A percentile compares a stretch with the other conserved stretches of the same genome.
Conservation (phyloP, 1,139 yeast species). For the Yamadazyma trypodendri region DNA sequence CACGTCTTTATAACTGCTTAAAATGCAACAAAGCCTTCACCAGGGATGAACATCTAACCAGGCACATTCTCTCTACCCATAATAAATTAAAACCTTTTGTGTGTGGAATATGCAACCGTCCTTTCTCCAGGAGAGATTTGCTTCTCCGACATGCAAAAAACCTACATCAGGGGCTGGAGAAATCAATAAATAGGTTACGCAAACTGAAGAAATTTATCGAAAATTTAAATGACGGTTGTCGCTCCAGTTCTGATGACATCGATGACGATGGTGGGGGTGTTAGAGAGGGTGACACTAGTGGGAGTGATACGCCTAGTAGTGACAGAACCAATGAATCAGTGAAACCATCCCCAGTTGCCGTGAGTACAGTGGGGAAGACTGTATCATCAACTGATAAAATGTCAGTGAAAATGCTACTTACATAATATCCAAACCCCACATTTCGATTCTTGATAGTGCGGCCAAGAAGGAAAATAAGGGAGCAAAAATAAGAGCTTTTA, state of each 20-base stretch:
- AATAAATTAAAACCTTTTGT: constrained; percentile 54
- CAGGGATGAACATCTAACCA: constrained; percentile 47
- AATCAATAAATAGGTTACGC: constrained; percentile 46
- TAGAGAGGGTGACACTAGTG: constrained; percentile 5
- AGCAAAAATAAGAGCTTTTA: too few species aligned
- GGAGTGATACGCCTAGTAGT: not conserved
- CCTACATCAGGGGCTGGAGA: constrained; percentile 69
- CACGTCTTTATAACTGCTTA: constrained; percentile 42
- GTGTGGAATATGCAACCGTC: constrained; percentile 93
- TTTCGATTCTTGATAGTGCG: not conserved
- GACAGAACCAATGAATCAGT: not conserved
- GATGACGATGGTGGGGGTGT: not conserved
- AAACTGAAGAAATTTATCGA: constrained; percentile 21
- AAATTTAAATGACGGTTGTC: not conserved
- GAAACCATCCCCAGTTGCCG: not conserved
- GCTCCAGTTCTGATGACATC: not conserved
- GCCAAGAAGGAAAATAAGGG: too few species aligned
- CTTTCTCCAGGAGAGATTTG: constrained; percentile 89
- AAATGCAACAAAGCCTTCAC: constrained; percentile 48
- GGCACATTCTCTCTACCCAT: constrained; percentile 46
- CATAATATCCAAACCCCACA: constrained; percentile 15
- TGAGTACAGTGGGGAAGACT: not conserved
- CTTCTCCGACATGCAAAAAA: constrained; percentile 92
- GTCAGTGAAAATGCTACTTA: constrained; percentile 48
- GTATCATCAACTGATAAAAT: constrained; percentile 23